Evolutionary conservation across 805 yeast genomes (phyloP).

Genomic region (Teunomyces gatunensis): DNA sequence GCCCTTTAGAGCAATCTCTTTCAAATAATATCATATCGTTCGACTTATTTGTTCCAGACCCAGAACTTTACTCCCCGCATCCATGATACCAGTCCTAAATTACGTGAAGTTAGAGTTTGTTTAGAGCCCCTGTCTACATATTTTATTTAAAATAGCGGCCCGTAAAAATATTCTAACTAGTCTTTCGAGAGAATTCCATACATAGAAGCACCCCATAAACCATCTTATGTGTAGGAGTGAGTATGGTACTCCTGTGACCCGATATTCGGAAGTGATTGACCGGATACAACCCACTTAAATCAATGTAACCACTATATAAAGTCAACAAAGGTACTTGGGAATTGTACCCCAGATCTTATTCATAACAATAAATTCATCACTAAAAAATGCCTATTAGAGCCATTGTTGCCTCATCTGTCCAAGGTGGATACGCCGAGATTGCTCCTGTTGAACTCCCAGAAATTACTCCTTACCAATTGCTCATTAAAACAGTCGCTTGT

Average conservation of each 20-base stretch:
- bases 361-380: not conserved
- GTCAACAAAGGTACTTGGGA: not conserved
- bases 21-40: too few relatives aligned
- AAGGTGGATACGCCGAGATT: constrained; percentile 14
- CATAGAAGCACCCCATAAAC: not conserved
- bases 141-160: not conserved
- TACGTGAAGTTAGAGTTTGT: not conserved
- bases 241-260: not conserved
- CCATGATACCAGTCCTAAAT: too few relatives aligned
- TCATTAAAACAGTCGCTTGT: constrained; percentile 50
- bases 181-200: not conserved
- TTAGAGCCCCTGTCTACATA: not conserved
- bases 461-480: constrained; percentile 30
- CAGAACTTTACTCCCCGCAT: too few relatives aligned
- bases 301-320: not conserved
- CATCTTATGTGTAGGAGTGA: not conserved
- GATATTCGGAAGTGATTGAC: not conserved
- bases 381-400: constrained; percentile 3
- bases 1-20: too few relatives aligned
- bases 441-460: constrained; percentile 30
- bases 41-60: too few relatives aligned
- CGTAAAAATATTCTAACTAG: not conserved
- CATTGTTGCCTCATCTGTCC: constrained; percentile 3
- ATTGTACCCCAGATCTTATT: not conserved
- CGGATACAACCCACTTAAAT: not conserved